A percentile compares a stretch with the other conserved stretches of the same genome.
These are phyloP conservation scores for Beauveria pseudobassiana DNA, from an alignment of 2,329 filamentous ascomycete genomes.

Conservation along the genomic window DNA sequence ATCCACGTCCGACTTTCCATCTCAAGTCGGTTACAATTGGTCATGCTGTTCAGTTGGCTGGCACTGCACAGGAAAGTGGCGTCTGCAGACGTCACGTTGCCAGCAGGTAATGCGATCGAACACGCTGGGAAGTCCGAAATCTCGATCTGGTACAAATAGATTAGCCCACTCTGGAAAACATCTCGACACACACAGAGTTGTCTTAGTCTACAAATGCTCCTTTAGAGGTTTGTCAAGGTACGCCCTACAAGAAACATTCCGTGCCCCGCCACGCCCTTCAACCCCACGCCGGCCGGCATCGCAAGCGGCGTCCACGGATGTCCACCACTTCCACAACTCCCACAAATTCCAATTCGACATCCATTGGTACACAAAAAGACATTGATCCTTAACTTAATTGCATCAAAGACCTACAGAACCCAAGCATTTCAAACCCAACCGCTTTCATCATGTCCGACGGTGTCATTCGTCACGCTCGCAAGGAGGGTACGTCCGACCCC, in stretches of 20 bases:
- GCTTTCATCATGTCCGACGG: not conserved
- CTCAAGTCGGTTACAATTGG: not conserved
- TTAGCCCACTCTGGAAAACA: not conserved
- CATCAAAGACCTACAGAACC: not conserved
- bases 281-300: slow-evolving; percentile 7
- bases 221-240: not conserved
- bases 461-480: slow-evolving; percentile 8
- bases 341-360: not conserved
- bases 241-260: not conserved
- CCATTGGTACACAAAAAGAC: not conserved
- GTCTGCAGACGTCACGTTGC: not conserved
- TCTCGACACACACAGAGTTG: too few relatives aligned
- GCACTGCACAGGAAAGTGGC: not conserved
- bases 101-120: not conserved
- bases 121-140: not conserved
- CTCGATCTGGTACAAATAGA: not conserved
- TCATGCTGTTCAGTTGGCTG: not conserved
- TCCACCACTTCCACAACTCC: not conserved
- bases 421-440: not conserved
- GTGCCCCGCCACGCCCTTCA: slow-evolving; percentile 3
- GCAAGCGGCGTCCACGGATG: not conserved
- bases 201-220: too few relatives aligned
- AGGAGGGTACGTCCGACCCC: slow-evolving; percentile 8
- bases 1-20: too few relatives aligned
- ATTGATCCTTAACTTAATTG: not conserved